Base-by-base conservation (phyloP, 495 filamentous ascomycete genomes). In the Xylaria grammica region DNA sequence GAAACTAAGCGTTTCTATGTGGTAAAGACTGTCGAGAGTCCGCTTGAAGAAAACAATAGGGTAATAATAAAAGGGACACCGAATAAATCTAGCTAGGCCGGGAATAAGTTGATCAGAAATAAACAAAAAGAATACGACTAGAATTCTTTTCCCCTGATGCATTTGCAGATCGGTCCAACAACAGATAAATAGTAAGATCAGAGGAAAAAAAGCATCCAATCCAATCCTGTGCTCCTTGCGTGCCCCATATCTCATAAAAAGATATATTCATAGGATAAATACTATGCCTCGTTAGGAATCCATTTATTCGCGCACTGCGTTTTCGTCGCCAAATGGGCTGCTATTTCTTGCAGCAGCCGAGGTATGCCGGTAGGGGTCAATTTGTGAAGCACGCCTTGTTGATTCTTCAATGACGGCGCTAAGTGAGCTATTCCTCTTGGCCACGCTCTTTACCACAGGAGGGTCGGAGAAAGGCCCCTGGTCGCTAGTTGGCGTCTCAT, bases 391-490 rank as follows among this genome's bases (percentile, higher is more conserved):
- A 53, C 77, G 73, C 64, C 78, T 75, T 42, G 78, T 75, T 6
- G 82, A 75, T 66, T 86, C 81, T 66, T 84, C 81, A 20, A 82
- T 81, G 26, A 86, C 82, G 30, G 79, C 82, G 61, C 83, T 82
- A n/a, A 87, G 70, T 42, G 75, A 81, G 38, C 75, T 74, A 30
- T 73, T 80, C 66, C 77, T 82, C 32, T 68, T 71, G 17, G 76
- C 62, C 9, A 62, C 45, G 19, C 49, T 54, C 4, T 66, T 69
- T 11, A 58, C 51, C 38, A 62, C 36, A 46, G 79, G 78, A 34
- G 85, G 82, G 60, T 90, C 86, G 17, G 81, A 77, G 69, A 90
- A 90, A 0, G 88, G 87, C 5, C 86, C 82, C 59, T 86, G 80
- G 24, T 83, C 80, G 13, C 77, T 60, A 6, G 72, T 70, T 26